phyloP scores from a whole-genome alignment of 176 grass and related monocot species.

The Typha latifolia region DNA sequence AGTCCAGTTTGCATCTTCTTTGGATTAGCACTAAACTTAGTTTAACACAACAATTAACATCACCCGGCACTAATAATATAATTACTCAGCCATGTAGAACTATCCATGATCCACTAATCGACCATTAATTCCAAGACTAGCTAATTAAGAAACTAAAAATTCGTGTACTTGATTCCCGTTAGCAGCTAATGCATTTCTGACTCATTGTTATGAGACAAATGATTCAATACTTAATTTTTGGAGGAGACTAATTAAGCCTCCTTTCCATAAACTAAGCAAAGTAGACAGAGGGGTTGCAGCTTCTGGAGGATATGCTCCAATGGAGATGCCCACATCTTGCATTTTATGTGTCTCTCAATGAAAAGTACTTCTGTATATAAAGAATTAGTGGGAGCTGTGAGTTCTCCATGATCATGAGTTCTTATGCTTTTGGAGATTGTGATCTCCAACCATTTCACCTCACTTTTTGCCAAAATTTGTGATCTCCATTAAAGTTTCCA shows the following conservation, averaged over 20 bases:
- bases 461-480: too few species aligned
- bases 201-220: too few species aligned
- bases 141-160: too few species aligned
- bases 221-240: too few species aligned
- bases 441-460: background rate
- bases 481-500: too few species aligned
- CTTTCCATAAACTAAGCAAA: background rate
- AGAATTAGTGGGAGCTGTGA: background rate
- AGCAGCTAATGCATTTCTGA: too few species aligned
- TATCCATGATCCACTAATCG: too few species aligned
- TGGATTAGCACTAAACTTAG: background rate
- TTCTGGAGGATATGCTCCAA: slow-evolving; percentile 4
- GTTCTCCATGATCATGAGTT: background rate
- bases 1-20: background rate
- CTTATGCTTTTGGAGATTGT: background rate
- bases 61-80: background rate
- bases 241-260: too few species aligned
- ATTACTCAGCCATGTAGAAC: too few species aligned
- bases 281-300: background rate
- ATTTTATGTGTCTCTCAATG: background rate
- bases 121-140: too few species aligned
- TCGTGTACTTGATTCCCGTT: too few species aligned
- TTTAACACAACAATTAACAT: background rate
- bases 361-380: background rate
- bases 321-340: background rate